Percentiles rank a stretch among this genome's conserved stretches.
phyloP scores from a whole-genome alignment of 1,284 basidiomycete genomes.

The Testicularia cyperi region DNA sequence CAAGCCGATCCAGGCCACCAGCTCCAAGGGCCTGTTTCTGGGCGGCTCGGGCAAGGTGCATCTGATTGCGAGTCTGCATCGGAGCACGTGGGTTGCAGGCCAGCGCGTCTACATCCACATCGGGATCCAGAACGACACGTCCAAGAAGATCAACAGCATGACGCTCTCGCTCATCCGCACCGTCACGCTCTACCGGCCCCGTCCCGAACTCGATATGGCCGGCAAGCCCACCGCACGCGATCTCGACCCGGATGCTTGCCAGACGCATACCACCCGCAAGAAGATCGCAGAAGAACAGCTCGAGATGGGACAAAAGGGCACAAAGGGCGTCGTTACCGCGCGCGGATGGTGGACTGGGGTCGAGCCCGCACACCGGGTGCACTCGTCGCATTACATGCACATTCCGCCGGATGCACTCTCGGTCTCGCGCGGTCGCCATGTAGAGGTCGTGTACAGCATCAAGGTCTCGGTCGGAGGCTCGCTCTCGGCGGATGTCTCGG shows the following conservation, averaged over 20 bases:
- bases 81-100: constrained; percentile 81
- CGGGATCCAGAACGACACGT: constrained; percentile 71
- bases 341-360: constrained; percentile 58
- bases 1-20: constrained; percentile 68
- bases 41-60: constrained; percentile 70
- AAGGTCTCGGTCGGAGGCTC: constrained; percentile 72
- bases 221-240: constrained; percentile 21
- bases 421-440: constrained; percentile 71
- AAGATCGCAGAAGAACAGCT: constrained; percentile 52
- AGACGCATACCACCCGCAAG: constrained; percentile 48
- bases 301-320: constrained; percentile 53
- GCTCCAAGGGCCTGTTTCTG: constrained; percentile 68
- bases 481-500: constrained; percentile 69
- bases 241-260: constrained; percentile 48
- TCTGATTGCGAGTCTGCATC: constrained; percentile 73
- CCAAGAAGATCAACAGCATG: constrained; percentile 65
- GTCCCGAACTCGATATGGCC: constrained; percentile 62
- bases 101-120: constrained; percentile 77
- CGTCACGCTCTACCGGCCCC: constrained; percentile 70
- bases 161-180: constrained; percentile 73
- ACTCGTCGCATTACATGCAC: constrained; percentile 52
- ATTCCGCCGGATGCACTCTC: constrained; percentile 71
- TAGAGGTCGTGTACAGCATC: constrained; percentile 78
- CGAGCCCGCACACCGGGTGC: constrained; percentile 34
- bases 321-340: constrained; percentile 46